Evolutionary conservation across 129 eudicot species (phyloP), one percentile per base, ranked within the genome.

Genomic region (Chrysanthemum seticuspe): DNA sequence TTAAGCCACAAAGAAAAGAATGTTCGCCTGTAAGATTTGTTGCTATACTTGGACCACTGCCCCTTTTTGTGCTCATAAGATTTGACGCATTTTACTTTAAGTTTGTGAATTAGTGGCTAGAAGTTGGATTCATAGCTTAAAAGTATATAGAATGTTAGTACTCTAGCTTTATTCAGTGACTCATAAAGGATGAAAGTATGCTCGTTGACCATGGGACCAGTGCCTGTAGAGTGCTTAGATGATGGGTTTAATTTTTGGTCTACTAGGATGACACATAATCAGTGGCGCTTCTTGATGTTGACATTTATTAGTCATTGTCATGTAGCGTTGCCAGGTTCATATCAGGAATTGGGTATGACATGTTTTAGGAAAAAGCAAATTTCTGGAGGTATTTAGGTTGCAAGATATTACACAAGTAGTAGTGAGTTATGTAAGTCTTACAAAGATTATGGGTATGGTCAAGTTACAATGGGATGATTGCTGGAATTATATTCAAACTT

Each of bases 271-370:
- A 13, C 4, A 19, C 25, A 29, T 58, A 19, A 58, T 58, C 8
- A 34, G 25, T 73, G 70, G 77, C 27, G 60, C 52, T 62, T 73
- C 62, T 49, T 73, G 78, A 73, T 73, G 78, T 62, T 73, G 78
- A 73, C 70, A 29, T 50, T 58, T 73, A 27, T 61, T 49, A 9
- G 62, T 73, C 61, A 62, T 27, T 62, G 51, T 62, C 77, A 62
- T 73, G 15, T 73, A 62, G 68, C 49, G 49, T 73, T 73, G 70
- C 70, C n/a, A 63, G 73, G 48, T 62, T 77, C 54, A 50, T 68
- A 59, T 69, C 65, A 61, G 23, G 62, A 40, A 47, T 23, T 48
- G 61, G 58, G 31, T 48, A 15, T 56, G 67, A 34, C 40, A 14
- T 29, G 23, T 68, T 50, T 76, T 49, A 60, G 59, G 34, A 76